Evolutionary conservation across 106 monocot species (phyloP).

Genomic region (Acorus gramineus): DNA sequence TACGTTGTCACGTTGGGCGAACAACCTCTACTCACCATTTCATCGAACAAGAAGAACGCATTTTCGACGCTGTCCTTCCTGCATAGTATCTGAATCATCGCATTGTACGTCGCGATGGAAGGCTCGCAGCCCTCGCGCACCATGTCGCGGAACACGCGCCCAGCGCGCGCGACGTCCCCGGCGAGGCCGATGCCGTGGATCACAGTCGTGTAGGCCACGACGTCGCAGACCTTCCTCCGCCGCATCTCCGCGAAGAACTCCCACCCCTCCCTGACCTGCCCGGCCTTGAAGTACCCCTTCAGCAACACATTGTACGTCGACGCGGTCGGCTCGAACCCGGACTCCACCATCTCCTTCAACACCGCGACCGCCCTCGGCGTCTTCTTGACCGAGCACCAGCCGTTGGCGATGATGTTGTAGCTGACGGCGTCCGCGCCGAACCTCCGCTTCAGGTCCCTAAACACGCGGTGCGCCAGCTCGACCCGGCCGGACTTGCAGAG

Average conservation of each 20-base stretch:
- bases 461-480: slow-evolving; percentile 51
- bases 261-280: slow-evolving; percentile 46
- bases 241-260: slow-evolving; percentile 77
- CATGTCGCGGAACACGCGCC: slow-evolving; percentile 83
- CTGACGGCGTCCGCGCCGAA: slow-evolving; percentile 53
- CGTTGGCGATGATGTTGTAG: slow-evolving; percentile 79
- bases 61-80: slow-evolving; percentile 50
- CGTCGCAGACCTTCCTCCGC: slow-evolving; percentile 51
- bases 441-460: slow-evolving; percentile 30
- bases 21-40: slow-evolving; percentile 56
- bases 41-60: slow-evolving; percentile 59
- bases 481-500: slow-evolving; percentile 70
- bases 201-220: slow-evolving; percentile 74
- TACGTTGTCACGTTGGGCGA: slow-evolving; percentile 57
- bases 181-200: slow-evolving; percentile 68
- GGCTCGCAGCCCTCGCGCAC: slow-evolving; percentile 37
- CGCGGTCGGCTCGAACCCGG: slow-evolving; percentile 52
- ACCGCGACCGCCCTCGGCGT: slow-evolving; percentile 47
- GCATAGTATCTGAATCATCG: slow-evolving; percentile 74
- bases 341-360: slow-evolving; percentile 64
- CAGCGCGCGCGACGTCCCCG: slow-evolving; percentile 44
- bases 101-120: slow-evolving; percentile 71
- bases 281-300: slow-evolving; percentile 67
- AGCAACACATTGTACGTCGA: slow-evolving; percentile 74
- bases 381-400: slow-evolving; percentile 65